These are phyloP conservation scores for Endothia cerciana DNA, from an alignment of 2,329 filamentous ascomycete species.

Conservation along the genomic window DNA sequence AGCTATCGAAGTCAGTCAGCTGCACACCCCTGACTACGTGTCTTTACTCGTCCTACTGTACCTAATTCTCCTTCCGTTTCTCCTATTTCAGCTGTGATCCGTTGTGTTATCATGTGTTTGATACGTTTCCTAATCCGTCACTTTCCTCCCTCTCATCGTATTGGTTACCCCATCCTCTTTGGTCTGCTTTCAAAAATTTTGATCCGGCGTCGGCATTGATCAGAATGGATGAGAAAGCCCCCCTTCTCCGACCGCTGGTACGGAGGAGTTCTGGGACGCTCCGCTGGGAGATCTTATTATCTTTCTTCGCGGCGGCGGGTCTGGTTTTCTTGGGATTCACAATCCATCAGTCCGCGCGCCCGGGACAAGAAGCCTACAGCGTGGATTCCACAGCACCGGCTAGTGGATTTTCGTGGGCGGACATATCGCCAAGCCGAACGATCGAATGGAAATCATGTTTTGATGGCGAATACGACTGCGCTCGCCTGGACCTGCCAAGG, in stretches of 20 bases:
- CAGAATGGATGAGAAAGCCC: constrained; percentile 26
- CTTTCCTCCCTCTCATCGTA: background rate
- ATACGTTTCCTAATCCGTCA: background rate
- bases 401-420: constrained; percentile 19
- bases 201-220: background rate
- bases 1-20: constrained; percentile 22
- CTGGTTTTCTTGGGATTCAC: constrained; percentile 20
- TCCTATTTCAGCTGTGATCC: background rate
- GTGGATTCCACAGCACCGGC: background rate
- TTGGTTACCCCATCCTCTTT: background rate
- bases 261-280: constrained; percentile 15
- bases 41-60: background rate
- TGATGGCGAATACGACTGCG: constrained; percentile 41
- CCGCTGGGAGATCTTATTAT: constrained; percentile 19
- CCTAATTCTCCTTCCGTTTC: constrained; percentile 6
- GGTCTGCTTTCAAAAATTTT: background rate
- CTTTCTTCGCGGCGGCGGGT: constrained; percentile 10
- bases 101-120: constrained; percentile 6
- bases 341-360: constrained; percentile 20
- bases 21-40: constrained; percentile 6
- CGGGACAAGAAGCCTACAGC: constrained; percentile 21
- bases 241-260: constrained; percentile 20
- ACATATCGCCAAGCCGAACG: constrained; percentile 38
- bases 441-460: constrained; percentile 43
- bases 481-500: constrained; percentile 44